phyloP scores from a whole-genome alignment of 495 filamentous ascomycete genomes.

The Tuber indicum region DNA sequence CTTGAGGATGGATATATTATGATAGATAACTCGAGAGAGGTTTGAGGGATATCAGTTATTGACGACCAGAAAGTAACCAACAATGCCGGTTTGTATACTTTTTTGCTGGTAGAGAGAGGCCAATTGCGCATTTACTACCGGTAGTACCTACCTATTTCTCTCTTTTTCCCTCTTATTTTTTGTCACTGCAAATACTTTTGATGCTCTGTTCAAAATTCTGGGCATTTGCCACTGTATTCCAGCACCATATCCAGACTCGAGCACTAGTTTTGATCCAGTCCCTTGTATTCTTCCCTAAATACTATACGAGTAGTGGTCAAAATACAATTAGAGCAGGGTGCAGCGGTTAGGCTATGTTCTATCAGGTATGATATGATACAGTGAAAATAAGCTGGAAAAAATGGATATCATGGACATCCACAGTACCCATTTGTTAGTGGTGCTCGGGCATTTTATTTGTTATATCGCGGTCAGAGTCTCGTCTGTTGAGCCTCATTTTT shows the following conservation, averaged over 20 bases:
- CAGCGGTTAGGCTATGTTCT: neutral
- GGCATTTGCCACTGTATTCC: neutral
- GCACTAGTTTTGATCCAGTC: neutral
- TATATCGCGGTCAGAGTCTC: neutral
- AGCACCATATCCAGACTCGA: neutral
- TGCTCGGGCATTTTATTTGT: neutral
- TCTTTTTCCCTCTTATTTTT: neutral
- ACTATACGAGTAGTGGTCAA: neutral
- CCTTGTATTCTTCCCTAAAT: neutral
- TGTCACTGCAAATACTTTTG: neutral
- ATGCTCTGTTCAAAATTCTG: neutral
- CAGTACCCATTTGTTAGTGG: neutral
- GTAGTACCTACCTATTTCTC: neutral
- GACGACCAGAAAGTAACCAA: neutral
- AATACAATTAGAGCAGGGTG: neutral
- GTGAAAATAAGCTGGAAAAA: neutral
- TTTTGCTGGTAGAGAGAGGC: neutral
- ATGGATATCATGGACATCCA: neutral
- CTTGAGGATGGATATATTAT: neutral
- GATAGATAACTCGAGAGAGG: neutral
- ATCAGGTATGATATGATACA: neutral
- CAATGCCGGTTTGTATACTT: neutral
- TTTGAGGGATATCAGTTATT: neutral
- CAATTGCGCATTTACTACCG: neutral
- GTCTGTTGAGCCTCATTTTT: neutral